Evolutionary conservation across 108 stramenopile genomes (phyloP).

Genomic region (Pseudonitzschia pungens): DNA sequence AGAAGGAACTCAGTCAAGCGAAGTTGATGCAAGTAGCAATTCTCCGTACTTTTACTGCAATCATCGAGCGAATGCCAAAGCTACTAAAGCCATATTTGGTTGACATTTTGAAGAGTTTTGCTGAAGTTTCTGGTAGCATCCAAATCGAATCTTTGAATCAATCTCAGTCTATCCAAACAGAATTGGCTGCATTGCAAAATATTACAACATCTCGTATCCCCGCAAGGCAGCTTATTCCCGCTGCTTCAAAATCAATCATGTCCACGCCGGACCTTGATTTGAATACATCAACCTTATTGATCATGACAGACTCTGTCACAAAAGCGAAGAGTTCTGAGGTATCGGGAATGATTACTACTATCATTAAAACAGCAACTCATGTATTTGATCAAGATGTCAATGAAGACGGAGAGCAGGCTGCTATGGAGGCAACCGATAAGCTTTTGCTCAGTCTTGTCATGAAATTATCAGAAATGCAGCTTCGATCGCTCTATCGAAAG

Average conservation of each 20-base stretch:
- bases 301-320: conserved; percentile 53
- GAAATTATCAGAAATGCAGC: conserved; percentile 84
- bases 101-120: conserved; percentile 34
- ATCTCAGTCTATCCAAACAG: conserved; percentile 29
- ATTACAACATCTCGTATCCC: conserved; percentile 53
- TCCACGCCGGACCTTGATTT: conserved; percentile 13
- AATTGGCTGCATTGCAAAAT: conserved; percentile 32
- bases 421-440: conserved; percentile 50
- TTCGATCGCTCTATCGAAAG: conserved; percentile 71
- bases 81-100: conserved; percentile 72
- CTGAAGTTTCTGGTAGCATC: conserved; percentile 1
- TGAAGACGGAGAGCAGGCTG: conserved; percentile 12
- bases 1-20: conserved; percentile 26
- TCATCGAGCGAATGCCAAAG: conserved; percentile 75
- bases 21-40: conserved; percentile 56
- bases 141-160: conserved; percentile 20
- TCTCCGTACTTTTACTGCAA: conserved; percentile 45
- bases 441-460: conserved; percentile 68
- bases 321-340: conserved; percentile 54
- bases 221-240: conserved; percentile 66
- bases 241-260: conserved; percentile 35
- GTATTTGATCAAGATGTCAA: conserved; percentile 47
- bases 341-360: conserved; percentile 43
- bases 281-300: conserved; percentile 41
- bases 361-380: conserved; percentile 53